A percentile compares a stretch with the other conserved stretches of the same genome.
phyloP scores from a whole-genome alignment of 495 filamentous ascomycete species.

The Rhizodiscina lignyota region DNA sequence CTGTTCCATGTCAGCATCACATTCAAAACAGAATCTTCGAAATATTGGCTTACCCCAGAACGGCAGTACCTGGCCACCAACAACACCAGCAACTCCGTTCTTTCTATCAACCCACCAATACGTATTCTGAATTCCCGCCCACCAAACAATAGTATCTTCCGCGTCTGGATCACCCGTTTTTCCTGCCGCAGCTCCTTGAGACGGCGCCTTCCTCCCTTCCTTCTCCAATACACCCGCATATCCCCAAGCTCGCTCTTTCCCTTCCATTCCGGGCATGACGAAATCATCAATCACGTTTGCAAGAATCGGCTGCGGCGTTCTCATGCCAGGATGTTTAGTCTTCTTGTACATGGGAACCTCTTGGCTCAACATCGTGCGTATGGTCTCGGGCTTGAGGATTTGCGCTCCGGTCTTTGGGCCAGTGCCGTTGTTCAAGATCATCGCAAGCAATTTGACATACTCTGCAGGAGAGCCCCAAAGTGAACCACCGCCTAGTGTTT shows the following conservation, averaged over 20 bases:
- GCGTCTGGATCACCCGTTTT: no score
- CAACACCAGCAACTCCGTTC: slow-evolving; percentile 40
- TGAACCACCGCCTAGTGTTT: no score
- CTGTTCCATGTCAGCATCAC: no score
- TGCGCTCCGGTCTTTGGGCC: slow-evolving; percentile 26
- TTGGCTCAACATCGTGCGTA: slow-evolving; percentile 43
- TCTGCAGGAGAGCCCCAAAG: no score
- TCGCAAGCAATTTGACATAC: slow-evolving; percentile 19
- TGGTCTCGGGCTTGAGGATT: slow-evolving; percentile 32
- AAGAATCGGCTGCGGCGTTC: slow-evolving; percentile 32
- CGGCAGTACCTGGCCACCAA: slow-evolving; percentile 41
- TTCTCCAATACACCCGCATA: slow-evolving; percentile 37
- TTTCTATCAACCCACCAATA: slow-evolving; percentile 47
- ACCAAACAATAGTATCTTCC: no score
- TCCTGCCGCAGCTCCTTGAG: slow-evolving; percentile 27
- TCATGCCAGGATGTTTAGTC: slow-evolving; percentile 23
- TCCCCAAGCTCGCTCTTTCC: slow-evolving; percentile 35
- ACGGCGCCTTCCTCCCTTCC: no score
- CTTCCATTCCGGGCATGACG: no score
- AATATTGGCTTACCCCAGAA: no score
- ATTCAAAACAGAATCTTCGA: no score
- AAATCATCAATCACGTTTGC: slow-evolving; percentile 26
- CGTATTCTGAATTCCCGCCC: slow-evolving; percentile 43
- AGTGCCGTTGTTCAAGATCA: slow-evolving; percentile 20
- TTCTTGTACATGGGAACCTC: slow-evolving; percentile 40